phyloP scores from a whole-genome alignment of 345 rosid genomes.

The Hypericum androsaemum region DNA sequence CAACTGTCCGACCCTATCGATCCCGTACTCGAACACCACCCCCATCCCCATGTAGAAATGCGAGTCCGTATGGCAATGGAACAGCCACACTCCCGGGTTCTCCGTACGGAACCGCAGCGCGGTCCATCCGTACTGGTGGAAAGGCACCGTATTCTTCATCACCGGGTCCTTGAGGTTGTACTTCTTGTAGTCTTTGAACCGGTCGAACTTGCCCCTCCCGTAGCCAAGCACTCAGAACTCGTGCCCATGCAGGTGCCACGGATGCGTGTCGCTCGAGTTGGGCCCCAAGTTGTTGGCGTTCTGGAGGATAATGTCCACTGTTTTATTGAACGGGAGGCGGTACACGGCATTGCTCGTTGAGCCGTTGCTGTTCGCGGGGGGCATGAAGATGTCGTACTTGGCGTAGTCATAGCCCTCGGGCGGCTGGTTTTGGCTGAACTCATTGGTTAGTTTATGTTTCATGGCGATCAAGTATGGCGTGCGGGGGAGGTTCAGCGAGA shows the following conservation, averaged over 20 bases:
- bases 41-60: conserved; percentile 97
- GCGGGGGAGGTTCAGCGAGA: conserved; percentile 42
- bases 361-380: conserved; percentile 37
- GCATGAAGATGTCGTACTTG: conserved; percentile 41
- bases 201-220: conserved; percentile 56
- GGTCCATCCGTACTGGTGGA: conserved; percentile 82
- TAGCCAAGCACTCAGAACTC: conserved; percentile 78
- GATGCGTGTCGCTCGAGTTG: conserved; percentile 55
- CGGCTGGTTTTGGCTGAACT: conserved; percentile 31
- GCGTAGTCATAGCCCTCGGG: conserved; percentile 28
- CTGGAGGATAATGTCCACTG: conserved; percentile 67
- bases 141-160: conserved; percentile 45
- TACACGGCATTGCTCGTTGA: conserved; percentile 45
- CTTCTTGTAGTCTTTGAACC: conserved; percentile 16
- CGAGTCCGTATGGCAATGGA: conserved; percentile 89
- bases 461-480: conserved; percentile 75
- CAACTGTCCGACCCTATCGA: conserved; percentile 28
- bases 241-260: conserved; percentile 90
- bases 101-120: conserved; percentile 66
- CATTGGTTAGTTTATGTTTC: conserved; percentile 29
- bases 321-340: conserved; percentile 25
- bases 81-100: conserved; percentile 89
- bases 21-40: conserved; percentile 57
- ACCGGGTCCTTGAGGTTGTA: conserved; percentile 65
- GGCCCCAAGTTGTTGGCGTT: conserved; percentile 40